phyloP scores from a whole-genome alignment of 2,329 filamentous ascomycete genomes.

The Calonectria crousiana region DNA sequence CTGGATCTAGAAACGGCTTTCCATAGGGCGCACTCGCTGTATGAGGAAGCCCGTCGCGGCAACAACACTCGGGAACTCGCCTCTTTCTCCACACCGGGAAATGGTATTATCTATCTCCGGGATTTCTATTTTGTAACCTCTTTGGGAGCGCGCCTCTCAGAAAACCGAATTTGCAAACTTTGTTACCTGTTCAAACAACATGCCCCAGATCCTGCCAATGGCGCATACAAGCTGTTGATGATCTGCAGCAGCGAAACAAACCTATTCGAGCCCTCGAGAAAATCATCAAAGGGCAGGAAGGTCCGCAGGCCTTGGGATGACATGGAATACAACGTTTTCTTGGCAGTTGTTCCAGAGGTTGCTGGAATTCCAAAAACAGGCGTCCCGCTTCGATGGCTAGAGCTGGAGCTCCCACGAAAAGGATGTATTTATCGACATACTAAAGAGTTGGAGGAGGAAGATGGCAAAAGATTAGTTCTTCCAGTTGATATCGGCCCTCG shows the following conservation, averaged over 20 bases:
- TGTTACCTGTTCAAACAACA: not conserved
- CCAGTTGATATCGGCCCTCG: not conserved
- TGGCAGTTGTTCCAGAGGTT: not conserved
- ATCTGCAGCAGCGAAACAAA: not conserved
- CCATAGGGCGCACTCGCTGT: not conserved
- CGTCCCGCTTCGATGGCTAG: not conserved
- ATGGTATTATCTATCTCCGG: not conserved
- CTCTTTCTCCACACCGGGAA: not conserved
- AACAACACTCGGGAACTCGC: not conserved
- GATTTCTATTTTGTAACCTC: not conserved
- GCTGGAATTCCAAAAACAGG: not conserved
- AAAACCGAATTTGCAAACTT: not conserved
- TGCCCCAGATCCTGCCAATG: not conserved
- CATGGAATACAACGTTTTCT: not conserved
- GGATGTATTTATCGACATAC: not conserved
- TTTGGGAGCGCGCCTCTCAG: not conserved
- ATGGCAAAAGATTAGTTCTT: not conserved
- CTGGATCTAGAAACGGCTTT: not conserved
- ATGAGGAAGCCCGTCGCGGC: not conserved
- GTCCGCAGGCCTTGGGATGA: not conserved
- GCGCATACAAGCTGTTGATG: not conserved
- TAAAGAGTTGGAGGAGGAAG: not conserved
- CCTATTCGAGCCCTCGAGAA: not conserved
- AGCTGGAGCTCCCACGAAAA: not conserved
- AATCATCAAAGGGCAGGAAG: not conserved